Evolutionary conservation across 192 early-diverging fungal genomes (phyloP).

Genomic region (Linderina pennispora): DNA sequence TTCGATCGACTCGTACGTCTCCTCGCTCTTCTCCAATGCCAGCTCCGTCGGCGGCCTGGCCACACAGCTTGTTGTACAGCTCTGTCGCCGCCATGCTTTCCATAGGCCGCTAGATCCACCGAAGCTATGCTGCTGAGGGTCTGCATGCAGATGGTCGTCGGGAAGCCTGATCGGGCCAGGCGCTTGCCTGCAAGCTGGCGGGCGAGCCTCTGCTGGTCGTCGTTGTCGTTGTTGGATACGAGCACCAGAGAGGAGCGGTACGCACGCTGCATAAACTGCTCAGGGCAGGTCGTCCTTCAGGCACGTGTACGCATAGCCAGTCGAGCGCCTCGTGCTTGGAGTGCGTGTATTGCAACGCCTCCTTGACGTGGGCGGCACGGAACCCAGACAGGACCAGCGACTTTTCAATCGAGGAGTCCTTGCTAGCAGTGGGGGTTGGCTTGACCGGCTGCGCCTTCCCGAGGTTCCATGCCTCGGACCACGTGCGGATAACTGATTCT

Average conservation of each 20-base stretch:
- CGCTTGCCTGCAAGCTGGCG: conserved; percentile 9
- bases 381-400: conserved; percentile 58
- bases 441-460: too few relatives aligned
- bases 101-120: too few relatives aligned
- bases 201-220: background rate
- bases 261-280: conserved; percentile 14
- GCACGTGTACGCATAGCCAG: conserved; percentile 87
- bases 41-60: too few relatives aligned
- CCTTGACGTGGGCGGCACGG: conserved; percentile 59
- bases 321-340: conserved; percentile 55
- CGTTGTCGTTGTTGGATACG: background rate
- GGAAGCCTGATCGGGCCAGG: conserved; percentile 23
- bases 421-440: too few relatives aligned
- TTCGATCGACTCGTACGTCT: background rate
- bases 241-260: conserved; percentile 14
- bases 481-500: conserved; percentile 61
- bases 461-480: conserved; percentile 25
- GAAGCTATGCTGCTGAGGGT: background rate
- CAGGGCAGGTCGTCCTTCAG: conserved; percentile 73
- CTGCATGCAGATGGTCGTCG: background rate
- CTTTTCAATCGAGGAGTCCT: background rate
- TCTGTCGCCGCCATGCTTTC: too few relatives aligned
- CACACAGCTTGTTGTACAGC: conserved; percentile 7
- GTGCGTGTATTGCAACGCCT: conserved; percentile 58
- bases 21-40: background rate